Evolutionary conservation across 78 protist genomes (phyloP).

Genomic region (Guillardia theta): DNA sequence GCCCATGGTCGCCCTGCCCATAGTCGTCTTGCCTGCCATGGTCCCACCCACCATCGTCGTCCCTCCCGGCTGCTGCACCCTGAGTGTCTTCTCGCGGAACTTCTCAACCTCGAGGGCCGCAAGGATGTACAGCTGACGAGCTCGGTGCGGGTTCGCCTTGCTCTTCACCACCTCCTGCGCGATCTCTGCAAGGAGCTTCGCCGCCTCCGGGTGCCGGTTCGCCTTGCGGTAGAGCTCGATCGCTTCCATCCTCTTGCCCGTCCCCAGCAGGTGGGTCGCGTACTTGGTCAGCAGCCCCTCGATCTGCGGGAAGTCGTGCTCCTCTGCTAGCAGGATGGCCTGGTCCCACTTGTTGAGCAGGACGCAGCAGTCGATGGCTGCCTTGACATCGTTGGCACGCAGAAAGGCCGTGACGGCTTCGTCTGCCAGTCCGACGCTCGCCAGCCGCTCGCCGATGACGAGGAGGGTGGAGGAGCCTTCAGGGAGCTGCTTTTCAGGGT

Average conservation of each 20-base stretch:
- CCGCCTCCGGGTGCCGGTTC: slow-evolving; percentile 62
- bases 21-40: neutral
- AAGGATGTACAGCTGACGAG: neutral
- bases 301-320: slow-evolving; percentile 59
- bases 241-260: slow-evolving; percentile 59
- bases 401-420: slow-evolving; percentile 65
- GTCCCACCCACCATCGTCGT: neutral
- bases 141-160: neutral
- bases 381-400: slow-evolving; percentile 43
- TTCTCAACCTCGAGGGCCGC: slow-evolving; percentile 19
- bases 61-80: neutral
- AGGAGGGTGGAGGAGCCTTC: slow-evolving; percentile 4
- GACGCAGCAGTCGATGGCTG: slow-evolving; percentile 74
- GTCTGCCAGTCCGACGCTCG: slow-evolving; percentile 67
- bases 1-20: neutral
- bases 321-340: slow-evolving; percentile 60
- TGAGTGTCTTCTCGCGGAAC: neutral
- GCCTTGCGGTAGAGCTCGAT: slow-evolving; percentile 76
- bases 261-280: slow-evolving; percentile 64
- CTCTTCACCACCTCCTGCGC: neutral
- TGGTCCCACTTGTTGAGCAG: slow-evolving; percentile 50
- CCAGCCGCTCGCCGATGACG: neutral
- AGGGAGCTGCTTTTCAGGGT: slow-evolving; percentile 40
- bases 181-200: slow-evolving; percentile 55
- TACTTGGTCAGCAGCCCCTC: slow-evolving; percentile 60